Conservation (phyloP, 768 basidiomycete species). For the Daedalea quercina region DNA sequence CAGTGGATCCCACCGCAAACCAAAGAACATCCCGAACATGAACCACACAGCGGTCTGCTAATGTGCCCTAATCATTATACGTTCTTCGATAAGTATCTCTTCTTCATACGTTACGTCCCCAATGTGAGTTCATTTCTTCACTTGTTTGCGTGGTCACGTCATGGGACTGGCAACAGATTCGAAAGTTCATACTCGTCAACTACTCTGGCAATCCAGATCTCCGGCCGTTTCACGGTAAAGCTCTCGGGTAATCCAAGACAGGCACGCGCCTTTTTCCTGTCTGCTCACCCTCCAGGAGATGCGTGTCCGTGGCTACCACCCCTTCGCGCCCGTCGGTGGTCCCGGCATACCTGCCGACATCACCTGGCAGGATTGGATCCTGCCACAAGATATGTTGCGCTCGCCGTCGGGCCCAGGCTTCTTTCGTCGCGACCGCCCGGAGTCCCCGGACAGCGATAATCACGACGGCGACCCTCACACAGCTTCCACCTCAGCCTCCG, state of each 20-base stretch:
- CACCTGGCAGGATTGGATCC: slow-evolving; percentile 2
- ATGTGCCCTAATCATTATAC: slow-evolving; percentile 6
- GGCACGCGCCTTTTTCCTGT: slow-evolving; percentile 24
- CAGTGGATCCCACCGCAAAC: neutral
- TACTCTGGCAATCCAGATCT: slow-evolving; percentile 14
- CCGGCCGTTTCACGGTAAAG: slow-evolving; percentile 27
- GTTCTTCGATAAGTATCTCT: slow-evolving; percentile 14
- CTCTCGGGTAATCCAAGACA: slow-evolving; percentile 22
- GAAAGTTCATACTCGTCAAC: slow-evolving; percentile 26
- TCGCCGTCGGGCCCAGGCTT: neutral
- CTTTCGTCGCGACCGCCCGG: neutral
- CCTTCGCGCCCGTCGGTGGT: slow-evolving; percentile 19
- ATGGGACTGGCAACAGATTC: slow-evolving; percentile 5
- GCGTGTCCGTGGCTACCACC: slow-evolving; percentile 26
- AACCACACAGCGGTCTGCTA: neutral
- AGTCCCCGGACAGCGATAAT: neutral
- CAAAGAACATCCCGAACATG: neutral
- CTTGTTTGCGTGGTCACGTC: neutral
- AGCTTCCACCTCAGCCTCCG: neutral
- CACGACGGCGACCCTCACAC: slow-evolving; percentile 3
- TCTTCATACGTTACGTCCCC: slow-evolving; percentile 23
- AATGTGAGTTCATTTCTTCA: slow-evolving; percentile 13
- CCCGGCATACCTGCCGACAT: slow-evolving; percentile 13
- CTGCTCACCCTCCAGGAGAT: slow-evolving; percentile 31
- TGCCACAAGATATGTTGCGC: neutral